Percentiles rank a stretch among this genome's conserved stretches.
phyloP scores from a whole-genome alignment of 2,329 filamentous ascomycete genomes.

The Arthroderma sp. region DNA sequence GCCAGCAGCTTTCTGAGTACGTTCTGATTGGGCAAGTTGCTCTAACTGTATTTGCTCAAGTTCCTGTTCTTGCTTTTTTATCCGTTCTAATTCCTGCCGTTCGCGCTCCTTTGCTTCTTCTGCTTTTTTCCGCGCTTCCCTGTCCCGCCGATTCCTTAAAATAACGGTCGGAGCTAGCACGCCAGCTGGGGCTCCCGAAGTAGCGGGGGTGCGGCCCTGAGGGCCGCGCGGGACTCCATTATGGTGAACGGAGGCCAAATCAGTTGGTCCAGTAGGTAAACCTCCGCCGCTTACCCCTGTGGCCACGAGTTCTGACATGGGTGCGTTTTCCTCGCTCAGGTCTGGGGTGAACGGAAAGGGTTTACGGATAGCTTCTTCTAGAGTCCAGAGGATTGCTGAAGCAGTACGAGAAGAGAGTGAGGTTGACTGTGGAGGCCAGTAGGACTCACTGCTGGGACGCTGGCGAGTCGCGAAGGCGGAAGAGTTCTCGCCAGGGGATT shows the following conservation, averaged over 20 bases:
- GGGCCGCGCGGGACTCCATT: conserved; percentile 44
- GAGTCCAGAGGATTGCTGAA: conserved; percentile 78
- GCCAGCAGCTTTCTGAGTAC: conserved; percentile 32
- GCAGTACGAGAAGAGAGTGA: conserved; percentile 74
- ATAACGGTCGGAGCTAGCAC: conserved; percentile 80
- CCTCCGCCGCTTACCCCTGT: conserved; percentile 32
- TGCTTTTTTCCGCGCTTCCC: conserved; percentile 57
- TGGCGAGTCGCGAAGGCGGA: conserved; percentile 12
- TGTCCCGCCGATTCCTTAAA: conserved; percentile 71
- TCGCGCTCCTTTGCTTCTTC: conserved; percentile 50
- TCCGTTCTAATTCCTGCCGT: conserved; percentile 38
- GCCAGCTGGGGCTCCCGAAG: conserved; percentile 24
- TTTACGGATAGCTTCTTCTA: conserved; percentile 78
- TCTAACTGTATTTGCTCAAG: conserved; percentile 24
- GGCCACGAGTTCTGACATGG: conserved; percentile 65
- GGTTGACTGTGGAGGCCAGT: conserved; percentile 37
- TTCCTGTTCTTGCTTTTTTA: conserved; percentile 35
- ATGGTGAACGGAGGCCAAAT: conserved; percentile 41
- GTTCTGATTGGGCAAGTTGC: conserved; percentile 11
- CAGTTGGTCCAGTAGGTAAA: conserved; percentile 26
- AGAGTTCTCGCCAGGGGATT: conserved; percentile 17
- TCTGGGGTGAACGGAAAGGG: conserved; percentile 76
- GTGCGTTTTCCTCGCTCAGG: conserved; percentile 72
- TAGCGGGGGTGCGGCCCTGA: conserved; percentile 20
- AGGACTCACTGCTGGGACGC: conserved; percentile 26